These are phyloP conservation scores for Cicer pinnatifidum DNA, from an alignment of 306 rosid genomes.

Conservation along the genomic window DNA sequence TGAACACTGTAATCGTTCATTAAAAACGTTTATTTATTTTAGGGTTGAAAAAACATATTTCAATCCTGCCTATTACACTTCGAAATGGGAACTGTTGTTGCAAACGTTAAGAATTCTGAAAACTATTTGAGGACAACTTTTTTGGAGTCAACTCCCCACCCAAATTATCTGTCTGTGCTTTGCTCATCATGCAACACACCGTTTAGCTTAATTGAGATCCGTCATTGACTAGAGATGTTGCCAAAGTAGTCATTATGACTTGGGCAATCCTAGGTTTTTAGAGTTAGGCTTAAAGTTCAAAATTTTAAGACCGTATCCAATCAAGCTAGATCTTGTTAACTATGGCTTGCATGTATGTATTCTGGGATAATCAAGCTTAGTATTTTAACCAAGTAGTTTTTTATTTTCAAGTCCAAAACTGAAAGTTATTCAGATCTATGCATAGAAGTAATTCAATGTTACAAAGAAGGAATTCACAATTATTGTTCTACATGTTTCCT, in stretches of 20 bases:
- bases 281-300: too few relatives aligned
- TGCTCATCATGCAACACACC: background rate
- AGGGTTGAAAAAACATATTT: background rate
- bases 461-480: conserved; percentile 11
- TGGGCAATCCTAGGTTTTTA: background rate
- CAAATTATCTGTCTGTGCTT: background rate
- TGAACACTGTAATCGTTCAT: conserved; percentile 1
- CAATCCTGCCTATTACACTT: conserved; percentile 4
- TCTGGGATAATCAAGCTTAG: conserved; percentile 8
- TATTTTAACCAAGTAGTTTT: background rate
- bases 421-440: conserved; percentile 5
- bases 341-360: background rate
- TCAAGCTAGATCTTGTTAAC: conserved; percentile 12
- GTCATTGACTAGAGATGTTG: background rate
- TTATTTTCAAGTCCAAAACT: conserved; percentile 36
- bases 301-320: too few relatives aligned
- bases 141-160: background rate
- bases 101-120: background rate
- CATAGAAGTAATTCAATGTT: conserved; percentile 20
- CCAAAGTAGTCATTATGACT: background rate
- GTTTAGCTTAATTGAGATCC: background rate
- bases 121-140: too few relatives aligned
- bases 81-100: conserved; percentile 1
- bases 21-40: background rate
- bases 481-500: conserved; percentile 15